phyloP scores from a whole-genome alignment of 2,329 filamentous ascomycete species.

The Apiospora marii region DNA sequence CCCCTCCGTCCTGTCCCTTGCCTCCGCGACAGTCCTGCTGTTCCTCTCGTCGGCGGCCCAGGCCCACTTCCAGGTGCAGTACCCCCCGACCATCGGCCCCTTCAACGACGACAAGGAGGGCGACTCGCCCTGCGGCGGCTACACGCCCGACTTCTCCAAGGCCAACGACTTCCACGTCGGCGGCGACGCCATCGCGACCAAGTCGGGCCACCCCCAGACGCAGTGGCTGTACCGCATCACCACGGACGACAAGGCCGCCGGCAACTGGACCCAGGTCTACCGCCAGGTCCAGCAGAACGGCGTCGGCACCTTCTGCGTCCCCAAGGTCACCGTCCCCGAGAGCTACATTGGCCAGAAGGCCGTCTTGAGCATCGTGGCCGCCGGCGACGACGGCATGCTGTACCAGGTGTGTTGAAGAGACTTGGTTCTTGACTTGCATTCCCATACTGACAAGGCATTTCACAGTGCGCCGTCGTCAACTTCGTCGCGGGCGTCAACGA shows the following conservation, averaged over 20 bases:
- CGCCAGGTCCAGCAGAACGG: conserved; percentile 63
- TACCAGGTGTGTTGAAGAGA: too few species aligned
- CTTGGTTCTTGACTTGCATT: too few species aligned
- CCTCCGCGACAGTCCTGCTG: conserved; percentile 43
- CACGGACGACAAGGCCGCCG: conserved; percentile 53
- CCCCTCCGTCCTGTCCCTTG: conserved; percentile 47
- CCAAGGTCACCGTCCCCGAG: conserved; percentile 55
- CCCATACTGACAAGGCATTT: too few species aligned
- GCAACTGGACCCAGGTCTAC: conserved; percentile 63
- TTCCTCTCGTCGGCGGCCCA: conserved; percentile 50
- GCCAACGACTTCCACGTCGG: conserved; percentile 63
- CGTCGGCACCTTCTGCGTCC: conserved; percentile 62
- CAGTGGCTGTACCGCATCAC: conserved; percentile 67
- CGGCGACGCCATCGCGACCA: conserved; percentile 59
- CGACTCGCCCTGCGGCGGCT: conserved; percentile 63
- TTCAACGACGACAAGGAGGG: conserved; percentile 55
- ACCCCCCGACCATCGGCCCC: conserved; percentile 55
- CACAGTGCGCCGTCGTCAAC: conserved; percentile 63
- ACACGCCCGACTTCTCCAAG: conserved; percentile 52
- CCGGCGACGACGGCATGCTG: conserved; percentile 62
- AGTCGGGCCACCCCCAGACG: conserved; percentile 58
- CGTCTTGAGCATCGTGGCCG: conserved; percentile 59
- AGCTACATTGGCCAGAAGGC: conserved; percentile 63
- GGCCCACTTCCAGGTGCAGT: conserved; percentile 63
- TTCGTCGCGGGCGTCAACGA: conserved; percentile 56